Evolutionary conservation across 805 yeast genomes (phyloP), one percentile per base, ranked within the genome.

Genomic region (Brettanomyces bruxellensis): DNA sequence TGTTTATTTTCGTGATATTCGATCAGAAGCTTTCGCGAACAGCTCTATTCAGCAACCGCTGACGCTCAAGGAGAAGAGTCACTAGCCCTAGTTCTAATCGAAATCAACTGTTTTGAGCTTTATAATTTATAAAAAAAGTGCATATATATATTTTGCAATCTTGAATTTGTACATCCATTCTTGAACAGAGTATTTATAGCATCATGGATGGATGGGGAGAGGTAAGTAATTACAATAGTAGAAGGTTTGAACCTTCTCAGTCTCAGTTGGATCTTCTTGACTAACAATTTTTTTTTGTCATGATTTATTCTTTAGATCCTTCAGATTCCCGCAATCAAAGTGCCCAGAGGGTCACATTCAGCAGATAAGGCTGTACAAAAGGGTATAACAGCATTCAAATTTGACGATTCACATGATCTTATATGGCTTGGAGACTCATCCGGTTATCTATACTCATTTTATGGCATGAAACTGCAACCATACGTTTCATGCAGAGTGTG

Each of bases 401-500:
- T 89, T 61, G 96, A 90, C 64, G 73, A 72, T 35, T 66, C 73
- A n/a, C 76, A 80, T 49, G 93, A 90, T 54, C 67, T 93, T 40
- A 59, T 90, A 2, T 91, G 98, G 98, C 72, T 82, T 1, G 95
- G 95, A 14, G 93, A 86, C 59, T 61, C 77, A 1, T 71, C 68
- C 36, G 86, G 90, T 4, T 62, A 70, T 40, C 56, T 72, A 0
- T 62, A 69, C 4, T 67, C 74, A 2, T 71, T 54, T 46, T 67
- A 65, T 28, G 81, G 76, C 11, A 69, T 72, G 9, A 66, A 69
- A 9, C 62, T 81, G 42, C 65, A 68, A 4, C 73, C 81, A 3
- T 86, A 84, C 56, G 73, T 83, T 4, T 66, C 84, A 32, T 78
- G 76, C 47, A 61, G 66, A 22, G 83, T 79, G 0, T 84, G 79